A percentile compares a stretch with the other conserved stretches of the same genome.
These are phyloP conservation scores for Yarrowia divulgata DNA, from an alignment of 805 yeast genomes.

Conservation along the genomic window DNA sequence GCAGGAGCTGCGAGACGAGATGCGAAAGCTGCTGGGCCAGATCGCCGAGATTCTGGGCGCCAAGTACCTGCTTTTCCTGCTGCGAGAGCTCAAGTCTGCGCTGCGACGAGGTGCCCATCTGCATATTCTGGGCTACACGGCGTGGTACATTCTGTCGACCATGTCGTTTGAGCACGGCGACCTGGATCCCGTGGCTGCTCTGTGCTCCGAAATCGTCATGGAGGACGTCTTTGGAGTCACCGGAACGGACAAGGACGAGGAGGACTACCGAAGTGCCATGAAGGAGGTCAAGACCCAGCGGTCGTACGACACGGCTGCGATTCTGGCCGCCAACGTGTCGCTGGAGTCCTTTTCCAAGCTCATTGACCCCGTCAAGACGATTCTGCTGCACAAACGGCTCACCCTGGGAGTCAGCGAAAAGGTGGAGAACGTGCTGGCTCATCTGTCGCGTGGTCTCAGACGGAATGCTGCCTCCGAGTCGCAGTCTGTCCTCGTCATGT, in stretches of 20 bases:
- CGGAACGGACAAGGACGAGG: constrained; percentile 94
- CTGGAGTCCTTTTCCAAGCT: constrained; percentile 64
- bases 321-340: constrained; percentile 69
- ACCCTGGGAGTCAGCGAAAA: constrained; percentile 73
- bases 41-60: constrained; percentile 75
- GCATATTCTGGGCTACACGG: constrained; percentile 88
- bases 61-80: constrained; percentile 71
- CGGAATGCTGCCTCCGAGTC: constrained; percentile 68
- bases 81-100: constrained; percentile 80
- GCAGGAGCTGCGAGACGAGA: constrained; percentile 86
- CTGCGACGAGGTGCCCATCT: constrained; percentile 89
- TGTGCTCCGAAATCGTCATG: constrained; percentile 78
- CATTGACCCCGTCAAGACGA: constrained; percentile 70
- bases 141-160: constrained; percentile 72
- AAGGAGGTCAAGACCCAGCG: constrained; percentile 90
- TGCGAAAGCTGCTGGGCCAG: constrained; percentile 74
- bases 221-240: constrained; percentile 92
- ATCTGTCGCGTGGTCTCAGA: constrained; percentile 79
- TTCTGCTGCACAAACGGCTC: constrained; percentile 67
- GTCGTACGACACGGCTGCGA: constrained; percentile 86
- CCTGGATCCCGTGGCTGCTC: constrained; percentile 64
- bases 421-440: constrained; percentile 76
- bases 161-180: constrained; percentile 68
- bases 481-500: constrained; percentile 67
- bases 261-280: constrained; percentile 83